A percentile compares a stretch with the other conserved stretches of the same genome.
Conservation (phyloP, 2,329 filamentous ascomycete genomes). For the Blumeria hordei region DNA sequence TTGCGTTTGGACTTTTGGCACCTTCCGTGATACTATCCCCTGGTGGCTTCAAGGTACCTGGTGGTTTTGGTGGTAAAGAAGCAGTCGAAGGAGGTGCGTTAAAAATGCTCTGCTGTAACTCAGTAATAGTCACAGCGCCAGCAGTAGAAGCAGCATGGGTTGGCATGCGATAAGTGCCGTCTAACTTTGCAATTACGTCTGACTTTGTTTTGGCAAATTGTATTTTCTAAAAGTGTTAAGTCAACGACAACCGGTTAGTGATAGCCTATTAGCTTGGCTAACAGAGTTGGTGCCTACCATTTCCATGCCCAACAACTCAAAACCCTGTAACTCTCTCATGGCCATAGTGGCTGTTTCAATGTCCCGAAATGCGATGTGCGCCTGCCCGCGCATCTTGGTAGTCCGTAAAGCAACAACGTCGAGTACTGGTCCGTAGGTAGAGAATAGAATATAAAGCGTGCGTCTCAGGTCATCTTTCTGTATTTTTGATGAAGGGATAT, state of each 20-base stretch:
- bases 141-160: slow-evolving; percentile 26
- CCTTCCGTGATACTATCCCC: slow-evolving; percentile 26
- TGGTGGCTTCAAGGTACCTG: slow-evolving; percentile 20
- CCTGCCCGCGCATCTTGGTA: slow-evolving; percentile 82
- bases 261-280: slow-evolving; percentile 17
- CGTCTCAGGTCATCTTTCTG: slow-evolving; percentile 72
- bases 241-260: not conserved
- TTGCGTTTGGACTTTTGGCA: slow-evolving; percentile 25
- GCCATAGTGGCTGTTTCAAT: slow-evolving; percentile 81
- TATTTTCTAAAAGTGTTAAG: slow-evolving; percentile 39
- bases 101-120: slow-evolving; percentile 61
- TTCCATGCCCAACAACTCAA: slow-evolving; percentile 61
- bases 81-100: slow-evolving; percentile 32
- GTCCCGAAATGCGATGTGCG: slow-evolving; percentile 77
- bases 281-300: slow-evolving; percentile 45
- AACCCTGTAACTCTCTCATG: slow-evolving; percentile 69
- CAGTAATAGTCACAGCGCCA: slow-evolving; percentile 37
- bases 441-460: slow-evolving; percentile 78
- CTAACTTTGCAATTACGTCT: slow-evolving; percentile 68
- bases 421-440: slow-evolving; percentile 76
- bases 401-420: slow-evolving; percentile 82
- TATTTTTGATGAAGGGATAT: slow-evolving; percentile 66
- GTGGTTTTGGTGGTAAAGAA: slow-evolving; percentile 16
- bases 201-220: slow-evolving; percentile 79
- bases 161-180: slow-evolving; percentile 65